A percentile compares a stretch with the other conserved stretches of the same genome.
Conservation (phyloP, 768 basidiomycete genomes). For the Chiua virens region DNA sequence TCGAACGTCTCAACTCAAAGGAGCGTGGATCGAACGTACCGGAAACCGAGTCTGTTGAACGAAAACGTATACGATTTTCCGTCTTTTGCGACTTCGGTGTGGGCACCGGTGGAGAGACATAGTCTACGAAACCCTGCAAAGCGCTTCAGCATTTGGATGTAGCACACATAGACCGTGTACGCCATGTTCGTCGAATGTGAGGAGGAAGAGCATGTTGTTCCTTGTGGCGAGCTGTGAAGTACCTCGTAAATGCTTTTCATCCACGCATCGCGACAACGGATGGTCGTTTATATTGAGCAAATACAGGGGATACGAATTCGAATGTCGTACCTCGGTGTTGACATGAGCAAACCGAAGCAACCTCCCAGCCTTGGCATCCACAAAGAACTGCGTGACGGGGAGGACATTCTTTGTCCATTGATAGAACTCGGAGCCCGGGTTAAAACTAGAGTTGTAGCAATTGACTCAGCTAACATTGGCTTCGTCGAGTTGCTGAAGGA, state of each 20-base stretch:
- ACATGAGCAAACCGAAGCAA: conserved; percentile 27
- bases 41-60: conserved; percentile 24
- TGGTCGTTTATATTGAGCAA: too few relatives aligned
- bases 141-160: neutral
- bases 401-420: conserved; percentile 18
- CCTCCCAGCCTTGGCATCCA: conserved; percentile 20
- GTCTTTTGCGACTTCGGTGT: conserved; percentile 21
- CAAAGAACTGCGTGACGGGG: conserved; percentile 17
- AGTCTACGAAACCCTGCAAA: conserved; percentile 22
- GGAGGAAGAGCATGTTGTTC: conserved; percentile 16
- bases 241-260: conserved; percentile 24
- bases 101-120: conserved; percentile 21
- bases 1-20: too few relatives aligned
- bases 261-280: conserved; percentile 16
- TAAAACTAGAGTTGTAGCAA: conserved; percentile 29
- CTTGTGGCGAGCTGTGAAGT: conserved; percentile 24
- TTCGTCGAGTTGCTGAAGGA: conserved; percentile 28
- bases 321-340: conserved; percentile 26
- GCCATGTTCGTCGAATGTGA: conserved; percentile 29
- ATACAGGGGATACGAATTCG: neutral
- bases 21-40: conserved; percentile 7
- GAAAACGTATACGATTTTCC: conserved; percentile 20
- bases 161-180: neutral
- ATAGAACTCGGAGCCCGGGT: conserved; percentile 25
- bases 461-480: conserved; percentile 24